Conservation (phyloP, 1,139 yeast genomes). For the Taphrina flavorubra region DNA sequence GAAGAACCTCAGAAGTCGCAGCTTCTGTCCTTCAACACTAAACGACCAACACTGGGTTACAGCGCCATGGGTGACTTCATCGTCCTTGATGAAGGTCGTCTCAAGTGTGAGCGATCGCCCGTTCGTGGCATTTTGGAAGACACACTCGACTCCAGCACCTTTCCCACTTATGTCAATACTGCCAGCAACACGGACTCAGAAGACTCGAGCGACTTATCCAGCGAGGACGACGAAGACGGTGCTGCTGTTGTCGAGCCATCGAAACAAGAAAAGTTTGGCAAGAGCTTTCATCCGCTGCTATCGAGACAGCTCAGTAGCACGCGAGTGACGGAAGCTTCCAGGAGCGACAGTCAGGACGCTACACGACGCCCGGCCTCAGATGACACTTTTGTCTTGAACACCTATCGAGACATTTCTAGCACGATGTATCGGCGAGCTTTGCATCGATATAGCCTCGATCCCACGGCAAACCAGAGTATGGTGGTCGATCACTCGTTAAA, state of each 20-base stretch:
- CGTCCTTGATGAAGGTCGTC: constrained; percentile 18
- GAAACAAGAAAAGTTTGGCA: constrained; percentile 2
- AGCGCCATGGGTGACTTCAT: constrained; percentile 23
- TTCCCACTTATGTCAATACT: constrained; percentile 11
- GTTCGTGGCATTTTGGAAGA: constrained; percentile 7
- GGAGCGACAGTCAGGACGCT: not conserved
- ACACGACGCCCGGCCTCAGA: constrained; percentile 12
- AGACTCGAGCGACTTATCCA: not conserved
- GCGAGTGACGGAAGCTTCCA: not conserved
- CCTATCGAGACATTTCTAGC: constrained; percentile 63
- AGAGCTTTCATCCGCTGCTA: constrained; percentile 5
- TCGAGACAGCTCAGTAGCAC: constrained; percentile 20
- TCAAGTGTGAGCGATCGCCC: constrained; percentile 16
- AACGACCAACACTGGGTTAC: constrained; percentile 3
- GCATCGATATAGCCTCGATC: constrained; percentile 75
- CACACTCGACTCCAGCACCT: constrained; percentile 15
- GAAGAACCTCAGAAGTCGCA: constrained; percentile 4
- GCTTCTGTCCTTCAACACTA: not conserved
- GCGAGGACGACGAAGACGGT: constrained; percentile 1
- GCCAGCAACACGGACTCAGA: not conserved
- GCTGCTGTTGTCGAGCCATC: not conserved
- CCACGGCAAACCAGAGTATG: constrained; percentile 66
- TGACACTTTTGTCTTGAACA: constrained; percentile 47
- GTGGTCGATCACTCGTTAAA: constrained; percentile 69
- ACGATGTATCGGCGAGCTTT: constrained; percentile 71